Percentiles rank a stretch among this genome's conserved stretches.
These are phyloP conservation scores for Backusella mclennaniae DNA, from an alignment of 192 early-diverging fungal genomes.

Conservation along the genomic window DNA sequence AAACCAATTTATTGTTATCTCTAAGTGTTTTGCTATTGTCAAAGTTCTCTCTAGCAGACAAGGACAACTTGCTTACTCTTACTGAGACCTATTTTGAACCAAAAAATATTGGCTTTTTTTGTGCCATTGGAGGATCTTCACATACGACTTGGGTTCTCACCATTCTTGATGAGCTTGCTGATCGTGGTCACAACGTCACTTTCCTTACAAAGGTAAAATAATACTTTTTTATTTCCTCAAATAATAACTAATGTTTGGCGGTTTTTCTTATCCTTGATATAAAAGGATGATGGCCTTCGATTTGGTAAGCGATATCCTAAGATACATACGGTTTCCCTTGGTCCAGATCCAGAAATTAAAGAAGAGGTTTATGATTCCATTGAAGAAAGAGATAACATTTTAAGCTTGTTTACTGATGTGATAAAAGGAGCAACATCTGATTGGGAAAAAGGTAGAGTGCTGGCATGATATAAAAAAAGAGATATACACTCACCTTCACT, in stretches of 20 bases:
- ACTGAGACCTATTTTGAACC: not conserved
- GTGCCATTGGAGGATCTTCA: conserved; percentile 20
- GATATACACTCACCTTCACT: not conserved
- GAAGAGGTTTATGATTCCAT: not conserved
- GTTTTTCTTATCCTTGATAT: not conserved
- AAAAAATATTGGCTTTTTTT: conserved; percentile 5
- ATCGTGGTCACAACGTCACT: conserved; percentile 15
- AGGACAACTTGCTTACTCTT: not conserved
- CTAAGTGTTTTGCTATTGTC: not conserved
- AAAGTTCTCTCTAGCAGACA: not conserved
- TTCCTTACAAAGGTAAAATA: conserved; percentile 10
- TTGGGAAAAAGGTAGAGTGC: not conserved
- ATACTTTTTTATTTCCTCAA: not conserved
- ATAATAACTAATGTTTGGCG: not conserved
- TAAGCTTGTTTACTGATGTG: not conserved
- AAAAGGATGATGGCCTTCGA: not conserved
- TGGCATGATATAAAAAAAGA: not conserved
- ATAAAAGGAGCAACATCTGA: not conserved
- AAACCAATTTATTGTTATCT: not conserved
- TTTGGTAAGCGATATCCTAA: not conserved
- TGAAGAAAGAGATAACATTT: not conserved
- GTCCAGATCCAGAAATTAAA: not conserved
- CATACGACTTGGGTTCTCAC: conserved; percentile 24
- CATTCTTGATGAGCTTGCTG: conserved; percentile 13
- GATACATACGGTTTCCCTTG: not conserved